Conservation (phyloP, 2,329 filamentous ascomycete genomes). For the Pestalotiopsis sp. region DNA sequence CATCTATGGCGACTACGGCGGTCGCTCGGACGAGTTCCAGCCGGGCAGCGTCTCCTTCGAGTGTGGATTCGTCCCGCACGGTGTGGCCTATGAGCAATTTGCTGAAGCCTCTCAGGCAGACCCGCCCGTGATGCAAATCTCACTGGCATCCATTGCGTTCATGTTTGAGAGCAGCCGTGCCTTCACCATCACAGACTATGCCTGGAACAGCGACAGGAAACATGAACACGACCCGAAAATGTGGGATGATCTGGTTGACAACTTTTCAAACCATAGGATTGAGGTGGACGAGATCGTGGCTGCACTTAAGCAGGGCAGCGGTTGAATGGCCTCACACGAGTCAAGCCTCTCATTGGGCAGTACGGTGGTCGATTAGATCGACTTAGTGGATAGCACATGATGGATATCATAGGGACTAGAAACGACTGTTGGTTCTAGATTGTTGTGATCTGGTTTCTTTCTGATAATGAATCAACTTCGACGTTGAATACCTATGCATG, state of each 20-base stretch:
- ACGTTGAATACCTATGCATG: too few relatives aligned
- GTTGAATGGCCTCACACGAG: not conserved
- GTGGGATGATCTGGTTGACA: constrained; percentile 58
- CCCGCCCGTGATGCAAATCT: constrained; percentile 46
- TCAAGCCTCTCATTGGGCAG: not conserved
- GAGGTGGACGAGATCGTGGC: constrained; percentile 6
- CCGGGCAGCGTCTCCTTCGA: constrained; percentile 47
- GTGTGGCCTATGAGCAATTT: constrained; percentile 46
- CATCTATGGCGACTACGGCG: constrained; percentile 32
- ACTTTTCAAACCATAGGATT: constrained; percentile 40
- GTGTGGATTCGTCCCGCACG: constrained; percentile 49
- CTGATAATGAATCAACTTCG: too few relatives aligned
- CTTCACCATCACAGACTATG: constrained; percentile 61
- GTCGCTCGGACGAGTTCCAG: constrained; percentile 42
- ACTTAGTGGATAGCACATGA: too few relatives aligned
- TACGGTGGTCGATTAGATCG: not conserved
- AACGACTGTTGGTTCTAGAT: too few relatives aligned
- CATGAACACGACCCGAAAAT: constrained; percentile 50
- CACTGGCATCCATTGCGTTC: constrained; percentile 49
- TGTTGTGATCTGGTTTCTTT: too few relatives aligned
- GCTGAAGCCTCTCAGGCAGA: constrained; percentile 49
- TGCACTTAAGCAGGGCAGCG: not conserved
- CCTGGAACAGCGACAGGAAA: constrained; percentile 39
- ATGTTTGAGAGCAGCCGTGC: constrained; percentile 56
- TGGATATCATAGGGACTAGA: too few relatives aligned